Evolutionary conservation across 1,284 basidiomycete genomes (phyloP).

Genomic region (Leccinum pachyderme): DNA sequence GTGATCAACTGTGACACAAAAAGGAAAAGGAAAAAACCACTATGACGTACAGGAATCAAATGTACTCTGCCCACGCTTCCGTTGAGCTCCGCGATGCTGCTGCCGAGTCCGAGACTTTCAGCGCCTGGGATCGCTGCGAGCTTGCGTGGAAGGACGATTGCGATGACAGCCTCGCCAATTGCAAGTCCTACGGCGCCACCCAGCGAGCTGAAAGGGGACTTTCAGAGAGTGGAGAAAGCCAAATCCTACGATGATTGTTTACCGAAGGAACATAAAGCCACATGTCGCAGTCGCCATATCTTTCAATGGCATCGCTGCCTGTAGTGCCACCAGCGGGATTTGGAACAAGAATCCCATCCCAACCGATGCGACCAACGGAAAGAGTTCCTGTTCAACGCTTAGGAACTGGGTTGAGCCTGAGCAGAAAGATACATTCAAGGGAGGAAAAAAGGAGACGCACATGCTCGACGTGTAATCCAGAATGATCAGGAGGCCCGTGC

Average conservation of each 20-base stretch:
- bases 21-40: conserved; percentile 4
- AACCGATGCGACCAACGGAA: conserved; percentile 56
- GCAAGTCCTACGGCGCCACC: conserved; percentile 76
- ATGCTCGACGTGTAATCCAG: conserved; percentile 42
- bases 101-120: conserved; percentile 37
- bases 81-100: conserved; percentile 50
- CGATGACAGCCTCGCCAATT: conserved; percentile 66
- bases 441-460: conserved; percentile 34
- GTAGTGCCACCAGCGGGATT: conserved; percentile 66
- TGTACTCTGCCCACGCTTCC: conserved; percentile 54
- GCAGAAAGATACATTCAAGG: background rate
- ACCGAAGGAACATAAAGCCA: conserved; percentile 65
- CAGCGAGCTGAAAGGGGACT: conserved; percentile 45
- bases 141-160: conserved; percentile 57
- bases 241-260: background rate
- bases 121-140: conserved; percentile 48
- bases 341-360: conserved; percentile 68
- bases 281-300: conserved; percentile 79
- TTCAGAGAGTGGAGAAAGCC: background rate
- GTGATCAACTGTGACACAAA: background rate
- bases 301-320: conserved; percentile 78
- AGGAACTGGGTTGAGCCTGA: background rate
- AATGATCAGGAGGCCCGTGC: conserved; percentile 63
- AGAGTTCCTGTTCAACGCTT: conserved; percentile 59
- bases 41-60: conserved; percentile 47